phyloP scores from a whole-genome alignment of 1,284 basidiomycete species.

The Tremellales sp. region DNA sequence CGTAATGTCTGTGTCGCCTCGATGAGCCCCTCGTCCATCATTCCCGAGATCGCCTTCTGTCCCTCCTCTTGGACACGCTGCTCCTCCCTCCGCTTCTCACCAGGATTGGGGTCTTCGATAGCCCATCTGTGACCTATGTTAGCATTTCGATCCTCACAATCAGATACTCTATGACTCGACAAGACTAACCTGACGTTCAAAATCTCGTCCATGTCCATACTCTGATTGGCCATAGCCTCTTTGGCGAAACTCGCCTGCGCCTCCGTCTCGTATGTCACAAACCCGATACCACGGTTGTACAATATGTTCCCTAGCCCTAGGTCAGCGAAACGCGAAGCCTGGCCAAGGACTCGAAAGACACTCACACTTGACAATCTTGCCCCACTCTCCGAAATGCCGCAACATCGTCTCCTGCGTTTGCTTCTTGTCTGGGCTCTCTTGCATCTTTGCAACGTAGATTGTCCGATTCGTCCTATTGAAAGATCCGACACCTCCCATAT shows the following conservation, averaged over 20 bases:
- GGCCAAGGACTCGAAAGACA: no score
- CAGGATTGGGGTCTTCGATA: conserved; percentile 92
- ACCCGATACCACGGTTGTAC: conserved; percentile 90
- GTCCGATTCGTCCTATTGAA: conserved; percentile 93
- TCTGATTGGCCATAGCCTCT: conserved; percentile 98
- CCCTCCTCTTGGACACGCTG: conserved; percentile 73
- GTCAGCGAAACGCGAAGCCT: conserved; percentile 1
- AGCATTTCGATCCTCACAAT: no score
- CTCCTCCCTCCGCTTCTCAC: conserved; percentile 77
- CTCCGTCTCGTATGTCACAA: conserved; percentile 91
- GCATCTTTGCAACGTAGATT: conserved; percentile 89
- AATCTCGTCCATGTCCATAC: conserved; percentile 94
- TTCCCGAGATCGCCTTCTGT: conserved; percentile 66
- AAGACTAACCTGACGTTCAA: conserved; percentile 73
- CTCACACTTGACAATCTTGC: conserved; percentile 87
- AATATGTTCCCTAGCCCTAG: conserved; percentile 69
- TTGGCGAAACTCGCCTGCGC: conserved; percentile 91
- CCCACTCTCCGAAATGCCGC: conserved; percentile 95
- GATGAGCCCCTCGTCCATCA: conserved; percentile 70
- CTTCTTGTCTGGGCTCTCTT: conserved; percentile 77
- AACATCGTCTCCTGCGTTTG: conserved; percentile 86
- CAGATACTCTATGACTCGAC: conserved; percentile 1
- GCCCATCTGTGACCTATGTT: no score
- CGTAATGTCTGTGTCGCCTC: conserved; percentile 77
- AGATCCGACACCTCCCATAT: conserved; percentile 98